Evolutionary conservation across 805 yeast species (phyloP).

Genomic region (Barnettozyma wickerhamii): DNA sequence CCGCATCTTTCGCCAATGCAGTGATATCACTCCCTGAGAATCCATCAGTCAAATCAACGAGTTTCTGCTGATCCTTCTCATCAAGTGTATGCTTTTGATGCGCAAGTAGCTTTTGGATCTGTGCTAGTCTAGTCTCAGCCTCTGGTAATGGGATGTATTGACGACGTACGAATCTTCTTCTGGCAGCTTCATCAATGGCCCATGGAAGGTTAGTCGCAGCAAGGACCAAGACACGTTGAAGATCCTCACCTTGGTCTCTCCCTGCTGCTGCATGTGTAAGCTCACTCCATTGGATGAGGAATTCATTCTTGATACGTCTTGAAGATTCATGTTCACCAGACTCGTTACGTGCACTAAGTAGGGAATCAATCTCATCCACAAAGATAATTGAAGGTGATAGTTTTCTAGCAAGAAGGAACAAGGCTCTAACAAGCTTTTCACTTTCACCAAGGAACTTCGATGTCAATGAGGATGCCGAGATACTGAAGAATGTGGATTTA

Average conservation of each 20-base stretch:
- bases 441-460: slow-evolving; percentile 82
- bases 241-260: slow-evolving; percentile 35
- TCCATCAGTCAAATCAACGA: slow-evolving; percentile 71
- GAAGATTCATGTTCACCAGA: slow-evolving; percentile 83
- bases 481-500: slow-evolving; percentile 87
- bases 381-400: slow-evolving; percentile 92
- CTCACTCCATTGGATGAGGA: slow-evolving; percentile 93
- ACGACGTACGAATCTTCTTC: slow-evolving; percentile 88
- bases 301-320: slow-evolving; percentile 88
- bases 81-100: slow-evolving; percentile 65
- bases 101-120: slow-evolving; percentile 61
- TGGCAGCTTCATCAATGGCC: slow-evolving; percentile 96
- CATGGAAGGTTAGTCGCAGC: slow-evolving; percentile 97
- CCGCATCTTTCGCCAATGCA: slow-evolving; percentile 94
- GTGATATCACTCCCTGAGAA: slow-evolving; percentile 94
- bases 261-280: slow-evolving; percentile 81
- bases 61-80: slow-evolving; percentile 54
- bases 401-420: slow-evolving; percentile 79
- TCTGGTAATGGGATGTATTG: slow-evolving; percentile 96
- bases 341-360: slow-evolving; percentile 74
- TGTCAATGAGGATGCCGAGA: slow-evolving; percentile 85
- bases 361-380: slow-evolving; percentile 93
- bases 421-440: slow-evolving; percentile 86
- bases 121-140: slow-evolving; percentile 71
- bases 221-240: slow-evolving; percentile 69